A percentile compares a stretch with the other conserved stretches of the same genome.
phyloP scores from a whole-genome alignment of 2,329 filamentous ascomycete species.

The Xenoacremonium recifei region DNA sequence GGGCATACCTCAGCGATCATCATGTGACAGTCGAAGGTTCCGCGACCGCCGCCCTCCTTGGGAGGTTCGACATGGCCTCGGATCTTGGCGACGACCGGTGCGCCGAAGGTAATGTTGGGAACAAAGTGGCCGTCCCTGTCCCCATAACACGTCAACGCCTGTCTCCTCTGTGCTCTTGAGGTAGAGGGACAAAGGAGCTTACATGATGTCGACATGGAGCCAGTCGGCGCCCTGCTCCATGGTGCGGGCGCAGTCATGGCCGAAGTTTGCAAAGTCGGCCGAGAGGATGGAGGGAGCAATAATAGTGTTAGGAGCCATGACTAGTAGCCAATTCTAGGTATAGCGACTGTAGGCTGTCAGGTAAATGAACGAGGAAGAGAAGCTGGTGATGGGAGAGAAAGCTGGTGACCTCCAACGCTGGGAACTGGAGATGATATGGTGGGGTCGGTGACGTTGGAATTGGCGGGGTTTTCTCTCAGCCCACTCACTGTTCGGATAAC shows the following conservation, averaged over 20 bases:
- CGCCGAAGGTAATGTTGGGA: constrained; percentile 95
- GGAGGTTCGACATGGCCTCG: constrained; percentile 80
- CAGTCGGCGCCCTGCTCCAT: constrained; percentile 87
- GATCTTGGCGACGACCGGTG: constrained; percentile 93
- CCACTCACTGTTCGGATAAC: not conserved
- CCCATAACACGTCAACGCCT: constrained; percentile 6
- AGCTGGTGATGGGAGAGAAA: constrained; percentile 17
- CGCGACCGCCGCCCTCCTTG: constrained; percentile 66
- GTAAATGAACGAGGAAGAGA: not conserved
- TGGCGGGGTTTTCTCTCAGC: constrained; percentile 17
- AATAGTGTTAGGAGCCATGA: constrained; percentile 87
- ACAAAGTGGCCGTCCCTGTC: constrained; percentile 96
- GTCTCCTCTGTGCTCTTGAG: constrained; percentile 2
- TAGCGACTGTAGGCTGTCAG: not conserved
- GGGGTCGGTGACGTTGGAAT: constrained; percentile 22
- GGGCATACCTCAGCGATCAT: constrained; percentile 89
- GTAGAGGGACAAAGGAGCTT: constrained; percentile 22
- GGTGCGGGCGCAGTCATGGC: constrained; percentile 80
- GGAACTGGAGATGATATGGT: constrained; percentile 11
- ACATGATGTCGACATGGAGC: constrained; percentile 93
- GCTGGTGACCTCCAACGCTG: constrained; percentile 6
- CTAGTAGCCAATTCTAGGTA: constrained; percentile 15
- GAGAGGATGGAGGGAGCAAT: constrained; percentile 98
- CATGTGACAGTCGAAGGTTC: constrained; percentile 99
- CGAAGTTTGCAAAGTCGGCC: constrained; percentile 89